These are phyloP conservation scores for Boletus patriciae DNA, from an alignment of 768 basidiomycete species.

Conservation along the genomic window DNA sequence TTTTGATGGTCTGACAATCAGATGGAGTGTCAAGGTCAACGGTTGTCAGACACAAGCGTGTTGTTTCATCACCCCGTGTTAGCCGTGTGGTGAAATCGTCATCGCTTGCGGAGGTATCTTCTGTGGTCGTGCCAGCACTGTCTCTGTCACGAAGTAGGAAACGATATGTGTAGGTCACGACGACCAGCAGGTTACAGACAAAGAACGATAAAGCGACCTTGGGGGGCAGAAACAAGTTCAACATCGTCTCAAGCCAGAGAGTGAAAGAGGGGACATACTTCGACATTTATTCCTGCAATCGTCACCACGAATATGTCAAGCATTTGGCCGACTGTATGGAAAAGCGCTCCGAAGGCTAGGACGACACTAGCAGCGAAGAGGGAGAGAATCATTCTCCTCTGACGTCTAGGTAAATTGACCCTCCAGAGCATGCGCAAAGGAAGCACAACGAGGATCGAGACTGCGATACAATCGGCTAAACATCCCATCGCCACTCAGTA, in stretches of 20 bases:
- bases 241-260: background rate
- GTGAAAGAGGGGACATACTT: slow-evolving; percentile 10
- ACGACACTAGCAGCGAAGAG: slow-evolving; percentile 21
- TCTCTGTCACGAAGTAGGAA: background rate
- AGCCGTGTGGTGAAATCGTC: slow-evolving; percentile 18
- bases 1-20: background rate
- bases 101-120: background rate
- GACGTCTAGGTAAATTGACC: slow-evolving; percentile 19
- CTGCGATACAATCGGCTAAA: slow-evolving; percentile 19
- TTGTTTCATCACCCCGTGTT: background rate
- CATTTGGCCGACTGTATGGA: slow-evolving; percentile 14
- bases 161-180: slow-evolving; percentile 21
- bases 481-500: background rate
- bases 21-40: slow-evolving; percentile 4
- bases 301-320: slow-evolving; percentile 2
- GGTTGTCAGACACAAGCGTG: slow-evolving; percentile 4
- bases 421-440: slow-evolving; percentile 24
- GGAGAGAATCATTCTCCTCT: slow-evolving; percentile 27
- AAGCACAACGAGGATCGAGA: slow-evolving; percentile 16
- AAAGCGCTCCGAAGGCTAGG: slow-evolving; percentile 16
- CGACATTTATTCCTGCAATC: slow-evolving; percentile 15
- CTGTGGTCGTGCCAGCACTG: background rate
- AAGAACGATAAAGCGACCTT: slow-evolving; percentile 19
- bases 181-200: slow-evolving; percentile 26
- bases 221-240: background rate